phyloP scores from a whole-genome alignment of 768 basidiomycete species.

The Chiua virens region DNA sequence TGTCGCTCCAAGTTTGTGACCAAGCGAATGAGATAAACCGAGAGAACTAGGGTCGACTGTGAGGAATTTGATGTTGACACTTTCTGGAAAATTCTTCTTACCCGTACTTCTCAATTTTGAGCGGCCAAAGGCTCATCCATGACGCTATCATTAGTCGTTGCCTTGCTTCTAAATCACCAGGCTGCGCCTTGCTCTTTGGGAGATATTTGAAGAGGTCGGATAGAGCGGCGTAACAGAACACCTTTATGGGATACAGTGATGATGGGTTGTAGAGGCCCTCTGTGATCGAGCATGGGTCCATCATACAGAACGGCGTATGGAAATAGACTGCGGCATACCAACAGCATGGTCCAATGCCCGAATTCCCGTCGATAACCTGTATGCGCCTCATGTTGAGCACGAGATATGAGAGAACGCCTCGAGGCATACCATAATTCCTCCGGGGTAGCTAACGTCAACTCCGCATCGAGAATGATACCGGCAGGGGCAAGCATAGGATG shows the following conservation, averaged over 20 bases:
- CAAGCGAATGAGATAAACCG: slow-evolving; percentile 76
- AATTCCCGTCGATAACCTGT: slow-evolving; percentile 76
- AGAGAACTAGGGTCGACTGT: slow-evolving; percentile 46
- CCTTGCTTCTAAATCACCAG: slow-evolving; percentile 53
- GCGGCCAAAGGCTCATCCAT: slow-evolving; percentile 81
- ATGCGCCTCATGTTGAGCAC: slow-evolving; percentile 10
- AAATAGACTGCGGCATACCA: slow-evolving; percentile 40
- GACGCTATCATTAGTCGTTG: slow-evolving; percentile 72
- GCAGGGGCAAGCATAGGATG: slow-evolving; percentile 62
- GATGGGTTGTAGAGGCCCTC: slow-evolving; percentile 62
- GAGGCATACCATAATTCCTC: slow-evolving; percentile 63
- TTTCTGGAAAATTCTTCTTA: slow-evolving; percentile 19
- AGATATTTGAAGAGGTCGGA: slow-evolving; percentile 75
- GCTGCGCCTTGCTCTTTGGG: slow-evolving; percentile 60
- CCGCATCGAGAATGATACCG: slow-evolving; percentile 76
- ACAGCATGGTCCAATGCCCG: slow-evolving; percentile 79
- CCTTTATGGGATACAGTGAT: slow-evolving; percentile 58
- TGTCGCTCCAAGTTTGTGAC: slow-evolving; percentile 69
- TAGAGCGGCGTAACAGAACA: slow-evolving; percentile 64
- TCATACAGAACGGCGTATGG: background rate
- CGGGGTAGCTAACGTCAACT: slow-evolving; percentile 71
- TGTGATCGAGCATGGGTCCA: background rate
- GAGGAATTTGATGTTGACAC: background rate
- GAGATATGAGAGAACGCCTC: slow-evolving; percentile 3
- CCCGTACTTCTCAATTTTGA: slow-evolving; percentile 56